Percentiles rank a stretch among this genome's conserved stretches.
phyloP scores from a whole-genome alignment of 345 rosid species.

The Sapria himalayana region DNA sequence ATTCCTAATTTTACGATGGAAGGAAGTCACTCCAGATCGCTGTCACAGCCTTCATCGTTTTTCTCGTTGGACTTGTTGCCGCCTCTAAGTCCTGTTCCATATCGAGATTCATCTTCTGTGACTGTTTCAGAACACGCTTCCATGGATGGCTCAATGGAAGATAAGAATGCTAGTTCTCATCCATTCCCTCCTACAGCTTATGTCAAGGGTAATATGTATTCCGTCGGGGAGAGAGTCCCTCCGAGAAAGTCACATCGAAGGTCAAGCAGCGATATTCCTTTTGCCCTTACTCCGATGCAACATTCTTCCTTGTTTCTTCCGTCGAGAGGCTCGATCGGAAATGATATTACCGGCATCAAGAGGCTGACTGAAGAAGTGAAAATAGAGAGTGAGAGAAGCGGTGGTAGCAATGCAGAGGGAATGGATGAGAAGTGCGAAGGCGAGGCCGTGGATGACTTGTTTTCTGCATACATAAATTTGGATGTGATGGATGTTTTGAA shows the following conservation, averaged over 20 bases:
- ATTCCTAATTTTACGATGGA: conserved; percentile 33
- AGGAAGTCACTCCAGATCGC: conserved; percentile 53
- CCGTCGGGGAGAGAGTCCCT: conserved; percentile 47
- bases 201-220: conserved; percentile 18
- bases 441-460: conserved; percentile 67
- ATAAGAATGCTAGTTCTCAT: conserved; percentile 30
- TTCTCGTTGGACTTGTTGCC: conserved; percentile 68
- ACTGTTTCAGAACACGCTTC: conserved; percentile 26
- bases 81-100: conserved; percentile 59
- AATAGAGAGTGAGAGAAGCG: conserved; percentile 30
- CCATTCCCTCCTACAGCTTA: conserved; percentile 53
- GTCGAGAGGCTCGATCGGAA: conserved; percentile 21
- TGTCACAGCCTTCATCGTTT: conserved; percentile 62
- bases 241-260: conserved; percentile 75
- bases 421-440: conserved; percentile 62
- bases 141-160: conserved; percentile 43
- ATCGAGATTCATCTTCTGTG: conserved; percentile 21
- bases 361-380: conserved; percentile 28
- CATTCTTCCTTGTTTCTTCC: conserved; percentile 50
- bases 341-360: conserved; percentile 10
- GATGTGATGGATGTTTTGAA: conserved; percentile 65
- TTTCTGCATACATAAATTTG: conserved; percentile 89
- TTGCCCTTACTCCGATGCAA: conserved; percentile 30
- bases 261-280: conserved; percentile 76
- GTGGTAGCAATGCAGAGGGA: conserved; percentile 28